These are phyloP conservation scores for Prunus mongolica DNA, from an alignment of 306 rosid genomes.

Conservation along the genomic window DNA sequence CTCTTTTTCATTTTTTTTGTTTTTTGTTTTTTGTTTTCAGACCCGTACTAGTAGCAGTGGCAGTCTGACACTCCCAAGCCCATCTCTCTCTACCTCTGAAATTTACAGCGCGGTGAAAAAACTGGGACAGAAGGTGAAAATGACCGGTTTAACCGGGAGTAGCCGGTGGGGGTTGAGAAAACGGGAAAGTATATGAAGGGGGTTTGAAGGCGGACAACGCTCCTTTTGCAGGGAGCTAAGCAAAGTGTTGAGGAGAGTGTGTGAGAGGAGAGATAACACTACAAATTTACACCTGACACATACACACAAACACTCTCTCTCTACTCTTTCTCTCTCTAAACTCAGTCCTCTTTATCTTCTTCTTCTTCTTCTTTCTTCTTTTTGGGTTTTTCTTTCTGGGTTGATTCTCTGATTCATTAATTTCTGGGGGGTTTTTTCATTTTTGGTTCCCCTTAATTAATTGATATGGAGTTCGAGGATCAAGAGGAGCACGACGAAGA, in stretches of 20 bases:
- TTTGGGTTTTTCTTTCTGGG: background rate
- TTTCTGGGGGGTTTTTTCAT: background rate
- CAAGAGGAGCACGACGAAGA: constrained; percentile 78
- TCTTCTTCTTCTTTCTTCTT: background rate
- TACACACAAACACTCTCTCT: background rate
- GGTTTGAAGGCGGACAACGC: constrained; percentile 17
- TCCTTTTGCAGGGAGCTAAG: constrained; percentile 24
- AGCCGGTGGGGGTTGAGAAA: constrained; percentile 40
- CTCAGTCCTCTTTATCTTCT: background rate
- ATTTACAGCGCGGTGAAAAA: constrained; percentile 18
- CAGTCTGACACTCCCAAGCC: constrained; percentile 3
- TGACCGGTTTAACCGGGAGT: constrained; percentile 41
- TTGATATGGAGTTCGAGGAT: constrained; percentile 73
- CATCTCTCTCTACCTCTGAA: background rate
- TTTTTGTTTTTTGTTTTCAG: background rate
- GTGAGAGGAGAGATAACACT: constrained; percentile 4
- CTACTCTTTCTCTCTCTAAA: background rate
- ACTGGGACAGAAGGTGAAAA: background rate
- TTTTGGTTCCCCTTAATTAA: background rate
- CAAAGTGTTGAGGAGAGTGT: background rate
- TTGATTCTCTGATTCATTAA: background rate
- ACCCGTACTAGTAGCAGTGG: background rate
- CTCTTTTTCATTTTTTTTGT: background rate
- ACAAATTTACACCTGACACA: constrained; percentile 4
- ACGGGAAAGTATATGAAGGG: constrained; percentile 56